Percentiles rank a stretch among this genome's conserved stretches.
Evolutionary conservation across 2,329 filamentous ascomycete genomes (phyloP).

Genomic region (Aspergillus pseudonomiae): DNA sequence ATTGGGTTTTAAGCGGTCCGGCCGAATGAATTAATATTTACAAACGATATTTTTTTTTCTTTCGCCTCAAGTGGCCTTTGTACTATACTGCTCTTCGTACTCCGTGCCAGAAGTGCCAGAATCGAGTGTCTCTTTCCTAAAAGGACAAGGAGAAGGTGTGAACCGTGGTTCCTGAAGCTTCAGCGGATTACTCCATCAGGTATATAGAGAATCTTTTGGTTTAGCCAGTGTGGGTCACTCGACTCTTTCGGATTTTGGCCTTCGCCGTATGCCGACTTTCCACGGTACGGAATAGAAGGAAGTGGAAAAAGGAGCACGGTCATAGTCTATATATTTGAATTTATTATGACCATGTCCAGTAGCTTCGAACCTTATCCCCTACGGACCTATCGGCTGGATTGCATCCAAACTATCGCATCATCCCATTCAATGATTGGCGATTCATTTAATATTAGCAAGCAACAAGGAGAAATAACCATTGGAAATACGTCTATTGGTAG

Average conservation of each 20-base stretch:
- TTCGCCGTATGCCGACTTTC: not conserved
- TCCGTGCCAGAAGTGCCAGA: not conserved
- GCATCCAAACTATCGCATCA: not conserved
- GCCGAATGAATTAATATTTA: not conserved
- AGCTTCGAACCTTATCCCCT: not conserved
- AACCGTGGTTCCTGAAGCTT: constrained; percentile 6
- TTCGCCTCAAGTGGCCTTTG: not conserved
- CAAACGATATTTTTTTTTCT: not conserved
- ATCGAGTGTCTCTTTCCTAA: constrained; percentile 3
- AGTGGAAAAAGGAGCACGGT: not conserved
- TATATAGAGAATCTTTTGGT: not conserved
- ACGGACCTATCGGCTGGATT: constrained; percentile 4
- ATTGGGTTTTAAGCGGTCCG: not conserved
- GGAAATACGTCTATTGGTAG: too few relatives aligned
- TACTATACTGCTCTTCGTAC: not conserved
- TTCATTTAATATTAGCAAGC: not conserved
- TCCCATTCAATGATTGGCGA: not conserved
- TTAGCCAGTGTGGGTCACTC: not conserved
- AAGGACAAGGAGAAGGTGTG: not conserved
- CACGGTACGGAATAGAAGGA: not conserved
- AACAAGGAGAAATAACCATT: not conserved
- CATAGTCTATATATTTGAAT: not conserved
- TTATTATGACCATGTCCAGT: not conserved
- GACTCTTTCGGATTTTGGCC: not conserved
- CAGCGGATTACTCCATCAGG: not conserved